Evolutionary conservation across 768 basidiomycete genomes (phyloP), one percentile per base, ranked within the genome.

Genomic region (Termitomyces sp.): DNA sequence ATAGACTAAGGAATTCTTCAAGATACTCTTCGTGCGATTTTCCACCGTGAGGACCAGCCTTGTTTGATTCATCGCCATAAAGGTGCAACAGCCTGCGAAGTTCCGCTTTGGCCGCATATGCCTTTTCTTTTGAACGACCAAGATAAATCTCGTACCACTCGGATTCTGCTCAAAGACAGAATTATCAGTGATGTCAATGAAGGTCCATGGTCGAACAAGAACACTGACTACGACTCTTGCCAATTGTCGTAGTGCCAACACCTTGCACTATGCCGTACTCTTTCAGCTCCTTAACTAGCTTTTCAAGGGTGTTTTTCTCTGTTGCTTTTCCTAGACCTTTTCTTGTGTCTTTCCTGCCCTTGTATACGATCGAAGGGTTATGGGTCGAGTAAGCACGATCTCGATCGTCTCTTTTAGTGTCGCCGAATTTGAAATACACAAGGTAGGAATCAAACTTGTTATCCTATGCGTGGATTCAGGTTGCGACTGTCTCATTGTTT

Each of bases 131-230:
- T 3, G 20, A 13, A 3, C 8, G 26, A 5, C 52, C 52, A 20
- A 53, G 41, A 22, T 53, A 53, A 15, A 53, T 44, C 31, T 53
- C 39, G n/a, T 53, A 53, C 52, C 52, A 53, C 41, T 53, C 52
- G 4, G 52, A 36, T 8, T 18, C 52, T 53, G 37, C 29, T 41
- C 18, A 20, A 29, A 15, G 31, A 9, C n/a, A 9, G 31, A 31
- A 31, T 31, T 29, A 18, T 53, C 28, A 31, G 18, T 44, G 12
- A 44, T 22, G 41, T n/a, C n/a, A n/a, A n/a, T n/a, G n/a, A 42
- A 42, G 10, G 7, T 42, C 41, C 20, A 20, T 42, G 18, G 9
- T 42, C 10, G 8, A 20, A 42, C 10, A 20, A 42, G 41, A 20
- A n/a, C 41, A 42, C 41, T 42, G n/a, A 42, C 41, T 20, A 20